Evolutionary conservation across 2,329 filamentous ascomycete species (phyloP), one percentile per base, ranked within the genome.

Genomic region (Stagonosporopsis rhizophila): DNA sequence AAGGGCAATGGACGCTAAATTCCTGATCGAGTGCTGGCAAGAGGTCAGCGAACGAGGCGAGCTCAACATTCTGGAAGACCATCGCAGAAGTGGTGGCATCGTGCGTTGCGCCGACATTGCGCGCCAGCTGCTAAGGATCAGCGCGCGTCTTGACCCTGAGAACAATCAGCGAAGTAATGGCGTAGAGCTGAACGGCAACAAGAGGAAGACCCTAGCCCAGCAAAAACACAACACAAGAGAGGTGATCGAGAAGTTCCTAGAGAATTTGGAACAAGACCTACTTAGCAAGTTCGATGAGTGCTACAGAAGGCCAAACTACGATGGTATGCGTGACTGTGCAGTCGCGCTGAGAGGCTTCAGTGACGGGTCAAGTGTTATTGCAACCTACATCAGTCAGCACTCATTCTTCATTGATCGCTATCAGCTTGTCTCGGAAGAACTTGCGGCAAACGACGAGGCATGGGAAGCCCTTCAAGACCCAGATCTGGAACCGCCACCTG

Each of bases 381-480:
- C 91, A 14, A 83, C 94, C 11, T 99, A 98, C 75, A 94, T 99
- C 71, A 99, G 99, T 73, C 95, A 99, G 75, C 96, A 99, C 78
- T 92, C 96, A 71, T 99, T 99, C 83, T 99, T 99, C 79, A 97
- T 99, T 71, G 95, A 98, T 73, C 85, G 93, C 23, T 95, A 92
- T 65, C 94, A 98, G 75, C 82, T 99, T 54, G 89, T 96, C 45
- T 90, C 89, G 0, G 93, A 96, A 68, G 93, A 96, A 73, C 86
- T 96, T 15, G 84, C 84, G 2, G 84, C 86, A 12, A 91, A 95
- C 66, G 84, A 80, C n/a, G 83, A 85, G 44, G 83, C 80, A 2
- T 97, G 94, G 93, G 94, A 98, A 54, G 88, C 89, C 65, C 82
- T 99, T 48, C 94, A 96, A 42, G 95, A 99, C 71, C 96, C 96